Evolutionary conservation across 441 rosid species (phyloP).

Genomic region (Isatis lusitanica): DNA sequence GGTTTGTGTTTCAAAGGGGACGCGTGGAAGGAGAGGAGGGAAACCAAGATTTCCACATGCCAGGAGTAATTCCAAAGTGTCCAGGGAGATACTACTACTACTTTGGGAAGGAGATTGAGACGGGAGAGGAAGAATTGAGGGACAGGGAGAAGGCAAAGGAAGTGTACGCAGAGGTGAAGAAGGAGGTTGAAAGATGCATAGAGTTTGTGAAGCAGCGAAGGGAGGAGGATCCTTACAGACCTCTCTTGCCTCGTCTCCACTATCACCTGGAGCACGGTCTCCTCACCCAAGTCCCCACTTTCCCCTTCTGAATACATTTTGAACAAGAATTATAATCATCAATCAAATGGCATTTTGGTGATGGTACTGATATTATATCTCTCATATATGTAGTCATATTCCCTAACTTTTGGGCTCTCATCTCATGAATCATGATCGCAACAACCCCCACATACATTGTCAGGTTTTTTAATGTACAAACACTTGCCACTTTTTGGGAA

Average conservation of each 20-base stretch:
- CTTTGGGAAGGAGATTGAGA: conserved; percentile 72
- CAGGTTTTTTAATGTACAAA: neutral
- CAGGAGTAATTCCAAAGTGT: conserved; percentile 66
- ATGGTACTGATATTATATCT: neutral
- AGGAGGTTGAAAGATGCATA: conserved; percentile 71
- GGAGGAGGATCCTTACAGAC: conserved; percentile 74
- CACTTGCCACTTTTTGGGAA: neutral
- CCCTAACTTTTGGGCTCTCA: conserved; percentile 15
- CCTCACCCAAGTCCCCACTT: conserved; percentile 62
- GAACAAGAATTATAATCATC: neutral
- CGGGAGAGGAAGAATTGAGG: conserved; percentile 51
- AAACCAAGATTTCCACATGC: conserved; percentile 68
- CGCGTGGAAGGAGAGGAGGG: conserved; percentile 60
- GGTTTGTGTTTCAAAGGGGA: conserved; percentile 41
- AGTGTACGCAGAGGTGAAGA: conserved; percentile 60
- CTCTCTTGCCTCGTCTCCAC: conserved; percentile 52
- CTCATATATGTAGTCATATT: conserved; percentile 21
- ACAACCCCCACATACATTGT: conserved; percentile 15
- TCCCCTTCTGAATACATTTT: conserved; percentile 29
- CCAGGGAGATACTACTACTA: conserved; percentile 81
- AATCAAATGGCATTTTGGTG: neutral
- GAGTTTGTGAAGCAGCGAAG: conserved; percentile 65
- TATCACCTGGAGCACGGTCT: conserved; percentile 61
- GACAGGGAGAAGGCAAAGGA: conserved; percentile 60
- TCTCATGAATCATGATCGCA: conserved; percentile 7